Evolutionary conservation across 1,139 yeast genomes (phyloP), one percentile per base, ranked within the genome.

Genomic region (Lodderomyces pseudojiufengensis): DNA sequence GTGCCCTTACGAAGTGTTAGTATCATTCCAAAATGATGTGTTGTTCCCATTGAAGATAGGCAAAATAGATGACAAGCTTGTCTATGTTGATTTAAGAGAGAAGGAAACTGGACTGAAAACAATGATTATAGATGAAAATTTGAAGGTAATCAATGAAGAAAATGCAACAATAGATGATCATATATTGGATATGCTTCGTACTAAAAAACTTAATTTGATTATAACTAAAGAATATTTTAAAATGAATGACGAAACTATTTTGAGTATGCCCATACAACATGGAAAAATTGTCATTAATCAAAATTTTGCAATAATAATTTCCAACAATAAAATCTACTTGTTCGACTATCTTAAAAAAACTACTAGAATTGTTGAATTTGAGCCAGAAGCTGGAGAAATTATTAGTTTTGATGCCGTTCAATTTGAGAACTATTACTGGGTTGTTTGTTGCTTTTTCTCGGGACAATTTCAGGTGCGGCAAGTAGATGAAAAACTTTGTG

Each of bases 401-500:
- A 21, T 28, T 21, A 24, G 31, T 14, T 16, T 33, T n/a, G 40
- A 37, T 33, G 18, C 26, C 20, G 20, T 18, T 18, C 15, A 27
- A 12, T 20, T 13, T 10, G 10, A 3, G 11, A 15, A 10, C 12
- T 12, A 12, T 11, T 29, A 11, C 22, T 30, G 32, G 27, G 25
- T 16, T 2, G 9, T 20, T 15, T 13, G 11, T 13, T 29, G 11
- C 4, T 37, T 24, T 21, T 27, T 31, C n/a, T 11, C 27, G n/a
- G 40, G 40, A 11, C 14, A 24, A 11, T 37, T 31, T 23, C 23
- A 33, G n/a, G 12, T 37, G 10, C 31, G 24, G 29, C 13, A 28
- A 10, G 6, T 24, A 2, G 9, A 16, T n/a, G 9, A 13, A 3
- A 7, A 14, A n/a, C 7, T 11, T 6, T 6, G 10, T 7, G 15